These are phyloP conservation scores for Rhizophagus sp. DNA, from an alignment of 192 early-diverging fungal genomes.

Conservation along the genomic window DNA sequence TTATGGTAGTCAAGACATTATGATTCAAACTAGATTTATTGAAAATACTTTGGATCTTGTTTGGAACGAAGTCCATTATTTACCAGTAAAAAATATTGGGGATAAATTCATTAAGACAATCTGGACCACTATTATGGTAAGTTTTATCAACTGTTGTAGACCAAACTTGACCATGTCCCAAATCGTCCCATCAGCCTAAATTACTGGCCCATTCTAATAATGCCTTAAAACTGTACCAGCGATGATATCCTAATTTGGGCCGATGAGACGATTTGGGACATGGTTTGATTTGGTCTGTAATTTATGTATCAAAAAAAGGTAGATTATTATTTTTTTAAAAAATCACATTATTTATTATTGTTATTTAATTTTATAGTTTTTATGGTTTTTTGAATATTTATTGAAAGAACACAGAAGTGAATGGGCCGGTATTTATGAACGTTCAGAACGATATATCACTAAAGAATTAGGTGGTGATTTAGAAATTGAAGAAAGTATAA, in stretches of 20 bases:
- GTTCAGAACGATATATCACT: conserved; percentile 25
- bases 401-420: conserved; percentile 5
- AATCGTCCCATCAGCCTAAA: too few relatives aligned
- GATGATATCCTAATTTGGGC: too few relatives aligned
- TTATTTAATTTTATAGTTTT: background rate
- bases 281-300: too few relatives aligned
- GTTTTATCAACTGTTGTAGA: too few relatives aligned
- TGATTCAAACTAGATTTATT: conserved; percentile 76
- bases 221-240: too few relatives aligned
- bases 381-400: conserved; percentile 24
- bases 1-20: conserved; percentile 38
- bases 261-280: too few relatives aligned
- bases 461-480: conserved; percentile 14
- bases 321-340: too few relatives aligned
- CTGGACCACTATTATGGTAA: conserved; percentile 17
- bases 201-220: too few relatives aligned
- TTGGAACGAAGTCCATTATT: conserved; percentile 90
- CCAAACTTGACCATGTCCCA: too few relatives aligned
- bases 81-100: conserved; percentile 74
- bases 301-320: too few relatives aligned
- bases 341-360: too few relatives aligned
- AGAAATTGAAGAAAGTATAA: conserved; percentile 13
- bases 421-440: conserved; percentile 10
- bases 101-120: conserved; percentile 58
- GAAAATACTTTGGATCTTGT: conserved; percentile 82